Percentiles rank a stretch among this genome's conserved stretches.
Evolutionary conservation across 805 yeast genomes (phyloP).

Genomic region (Lipomyces japonicus): DNA sequence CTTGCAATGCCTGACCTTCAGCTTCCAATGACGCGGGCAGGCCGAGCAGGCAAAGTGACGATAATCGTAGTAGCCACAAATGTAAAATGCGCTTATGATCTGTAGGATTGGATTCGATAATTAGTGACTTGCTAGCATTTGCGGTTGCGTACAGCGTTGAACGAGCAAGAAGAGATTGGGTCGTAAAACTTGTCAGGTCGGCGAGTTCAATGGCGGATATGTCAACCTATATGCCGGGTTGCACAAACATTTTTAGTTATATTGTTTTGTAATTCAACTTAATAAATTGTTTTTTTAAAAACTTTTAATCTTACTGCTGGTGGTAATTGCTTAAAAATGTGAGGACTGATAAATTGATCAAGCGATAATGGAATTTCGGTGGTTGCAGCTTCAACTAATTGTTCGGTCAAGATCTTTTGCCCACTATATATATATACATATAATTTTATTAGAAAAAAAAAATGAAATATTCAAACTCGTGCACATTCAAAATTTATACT

Average conservation of each 20-base stretch:
- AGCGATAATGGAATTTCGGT: slow-evolving; percentile 15
- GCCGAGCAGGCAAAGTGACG: slow-evolving; percentile 12
- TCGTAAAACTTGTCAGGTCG: slow-evolving; percentile 14
- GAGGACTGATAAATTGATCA: slow-evolving; percentile 14
- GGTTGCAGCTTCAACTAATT: slow-evolving; percentile 16
- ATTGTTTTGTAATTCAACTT: background rate
- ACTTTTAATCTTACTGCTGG: slow-evolving; percentile 5
- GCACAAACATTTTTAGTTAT: no score
- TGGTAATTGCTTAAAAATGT: slow-evolving; percentile 20
- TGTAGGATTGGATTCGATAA: slow-evolving; percentile 9
- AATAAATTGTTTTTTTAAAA: background rate
- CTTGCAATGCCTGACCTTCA: slow-evolving; percentile 33
- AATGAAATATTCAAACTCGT: background rate
- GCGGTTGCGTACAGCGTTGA: slow-evolving; percentile 20
- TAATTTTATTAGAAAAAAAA: background rate
- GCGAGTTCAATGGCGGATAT: background rate
- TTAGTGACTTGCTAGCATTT: slow-evolving; percentile 5
- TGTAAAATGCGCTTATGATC: slow-evolving; percentile 20
- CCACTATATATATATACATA: background rate
- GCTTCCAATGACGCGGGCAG: slow-evolving; percentile 34
- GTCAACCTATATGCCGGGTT: no score
- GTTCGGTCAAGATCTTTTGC: background rate
- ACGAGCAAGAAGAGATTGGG: slow-evolving; percentile 12
- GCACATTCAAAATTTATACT: background rate
- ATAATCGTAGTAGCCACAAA: slow-evolving; percentile 20